Evolutionary conservation across 371 early-diverging fungal species (phyloP).

Genomic region (Parasitella parasitica): DNA sequence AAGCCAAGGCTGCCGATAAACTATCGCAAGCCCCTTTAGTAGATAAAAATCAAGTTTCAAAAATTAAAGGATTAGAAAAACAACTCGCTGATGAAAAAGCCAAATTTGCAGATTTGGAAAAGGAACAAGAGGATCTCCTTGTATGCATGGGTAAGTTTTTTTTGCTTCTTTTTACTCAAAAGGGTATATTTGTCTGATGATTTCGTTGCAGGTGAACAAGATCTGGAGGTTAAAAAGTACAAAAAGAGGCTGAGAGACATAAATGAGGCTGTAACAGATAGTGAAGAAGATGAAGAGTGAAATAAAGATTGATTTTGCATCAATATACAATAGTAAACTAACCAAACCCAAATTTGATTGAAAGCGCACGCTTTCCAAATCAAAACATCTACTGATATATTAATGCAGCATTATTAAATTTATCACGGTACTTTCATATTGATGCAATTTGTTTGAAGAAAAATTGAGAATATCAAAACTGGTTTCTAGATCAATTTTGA

Average conservation of each 20-base stretch:
- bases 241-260: constrained; percentile 60
- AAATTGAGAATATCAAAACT: too few species aligned
- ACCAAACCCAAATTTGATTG: too few species aligned
- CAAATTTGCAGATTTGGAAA: constrained; percentile 56
- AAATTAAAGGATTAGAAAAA: constrained; percentile 32
- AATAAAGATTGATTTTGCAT: neutral
- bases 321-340: too few species aligned
- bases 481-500: too few species aligned
- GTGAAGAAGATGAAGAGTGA: constrained; percentile 53
- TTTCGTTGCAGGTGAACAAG: constrained; percentile 62
- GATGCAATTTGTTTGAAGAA: too few species aligned
- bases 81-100: constrained; percentile 35
- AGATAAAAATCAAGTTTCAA: neutral
- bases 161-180: too few species aligned
- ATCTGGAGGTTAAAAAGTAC: constrained; percentile 61
- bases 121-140: constrained; percentile 91
- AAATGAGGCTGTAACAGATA: constrained; percentile 62
- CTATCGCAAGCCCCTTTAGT: neutral
- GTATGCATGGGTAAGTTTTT: constrained; percentile 74
- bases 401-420: too few species aligned
- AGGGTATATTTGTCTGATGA: neutral
- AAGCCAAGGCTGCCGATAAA: neutral
- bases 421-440: too few species aligned
- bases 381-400: too few species aligned
- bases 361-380: too few species aligned